phyloP scores from a whole-genome alignment of 2,329 filamentous ascomycete genomes.

The Corynespora cassiicola region DNA sequence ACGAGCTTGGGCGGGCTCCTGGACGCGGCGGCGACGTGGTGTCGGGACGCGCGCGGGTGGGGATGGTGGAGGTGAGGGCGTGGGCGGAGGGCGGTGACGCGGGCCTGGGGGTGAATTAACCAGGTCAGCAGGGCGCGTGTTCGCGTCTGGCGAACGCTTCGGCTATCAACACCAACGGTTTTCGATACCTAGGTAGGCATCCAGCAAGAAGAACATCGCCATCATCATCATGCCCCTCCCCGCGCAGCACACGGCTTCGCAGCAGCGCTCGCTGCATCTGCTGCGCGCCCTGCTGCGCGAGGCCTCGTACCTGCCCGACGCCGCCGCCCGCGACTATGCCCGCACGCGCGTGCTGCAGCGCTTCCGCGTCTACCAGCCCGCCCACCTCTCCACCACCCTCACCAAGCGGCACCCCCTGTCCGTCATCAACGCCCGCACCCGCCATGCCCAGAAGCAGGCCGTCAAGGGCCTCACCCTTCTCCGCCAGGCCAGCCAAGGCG shows the following conservation, averaged over 20 bases:
- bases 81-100: conserved; percentile 11
- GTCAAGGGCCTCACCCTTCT: conserved; percentile 51
- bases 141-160: too few relatives aligned
- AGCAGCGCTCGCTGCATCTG: conserved; percentile 49
- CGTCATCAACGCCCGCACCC: conserved; percentile 30
- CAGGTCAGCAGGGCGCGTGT: conserved; percentile 24
- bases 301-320: conserved; percentile 66
- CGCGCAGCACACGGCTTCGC: conserved; percentile 19
- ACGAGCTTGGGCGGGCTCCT: background rate
- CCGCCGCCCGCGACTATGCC: conserved; percentile 58
- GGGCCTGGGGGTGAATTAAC: conserved; percentile 22
- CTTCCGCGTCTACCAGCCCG: conserved; percentile 54
- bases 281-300: conserved; percentile 65
- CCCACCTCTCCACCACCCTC: conserved; percentile 23
- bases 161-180: too few relatives aligned
- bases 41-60: background rate
- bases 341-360: conserved; percentile 54
- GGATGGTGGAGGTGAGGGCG: conserved; percentile 1
- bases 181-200: background rate
- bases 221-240: conserved; percentile 23
- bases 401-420: conserved; percentile 26
- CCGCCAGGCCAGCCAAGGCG: conserved; percentile 63
- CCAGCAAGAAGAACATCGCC: conserved; percentile 3
- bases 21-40: conserved; percentile 6
- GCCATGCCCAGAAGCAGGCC: conserved; percentile 27